Evolutionary conservation across 768 basidiomycete species (phyloP), one percentile per base, ranked within the genome.

Genomic region (Rhizopogon rudus): DNA sequence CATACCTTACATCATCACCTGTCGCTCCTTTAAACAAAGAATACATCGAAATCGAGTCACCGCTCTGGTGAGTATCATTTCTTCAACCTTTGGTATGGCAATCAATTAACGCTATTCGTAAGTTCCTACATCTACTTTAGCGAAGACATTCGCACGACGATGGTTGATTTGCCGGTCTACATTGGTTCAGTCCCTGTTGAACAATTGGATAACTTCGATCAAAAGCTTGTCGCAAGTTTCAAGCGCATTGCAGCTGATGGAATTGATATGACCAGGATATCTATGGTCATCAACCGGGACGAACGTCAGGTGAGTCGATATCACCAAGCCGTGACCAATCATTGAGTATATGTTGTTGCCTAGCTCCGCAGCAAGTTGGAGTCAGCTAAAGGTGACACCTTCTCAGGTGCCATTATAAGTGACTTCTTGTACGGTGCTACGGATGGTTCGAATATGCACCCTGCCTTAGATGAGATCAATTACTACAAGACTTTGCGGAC

Each of bases 181-280:
- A 72, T 93, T 46, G 85, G 87, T 20, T 93, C 93, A 13, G 86
- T 98, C 9, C 93, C 97, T 2, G 75, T 83, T 0, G 90, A 89
- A 63, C 74, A 88, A 60, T 76, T 99, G 29, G 78, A 88, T n/a
- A 72, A 68, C 2, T 90, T 98, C 64, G 80, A 84, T 56, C 74
- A 72, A 29, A 84, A 81, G 65, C 76, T 98, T 42, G 82, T 79
- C 60, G 75, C 72, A 1, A 89, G 88, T 61, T 75, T 99, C 40
- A 67, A 77, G 59, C 81, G 82, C 41, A 87, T 98, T 52, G 81
- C 79, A 7, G 63, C 78, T 16, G 82, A 87, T 52, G 93, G 90
- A 3, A 76, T 98, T 48, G 92, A 98, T 69, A 93, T 98, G 88
- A 77, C 84, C 31, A 77, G 96, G 9, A 97, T 99, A 87, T 69